phyloP scores from a whole-genome alignment of 2,329 filamentous ascomycete genomes.

The Ceratocystis eucalypticola region DNA sequence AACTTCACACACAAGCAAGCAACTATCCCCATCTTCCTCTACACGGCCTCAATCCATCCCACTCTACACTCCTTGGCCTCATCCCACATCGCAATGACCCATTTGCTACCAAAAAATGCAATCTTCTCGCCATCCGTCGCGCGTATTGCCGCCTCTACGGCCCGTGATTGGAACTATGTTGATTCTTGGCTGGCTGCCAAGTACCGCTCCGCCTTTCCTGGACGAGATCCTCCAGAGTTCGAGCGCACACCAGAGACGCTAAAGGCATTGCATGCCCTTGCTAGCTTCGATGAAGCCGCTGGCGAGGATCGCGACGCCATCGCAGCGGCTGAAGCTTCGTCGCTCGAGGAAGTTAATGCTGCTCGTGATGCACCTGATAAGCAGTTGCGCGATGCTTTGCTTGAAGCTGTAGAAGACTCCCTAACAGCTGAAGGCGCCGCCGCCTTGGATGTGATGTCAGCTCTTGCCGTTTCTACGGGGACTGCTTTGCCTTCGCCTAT shows the following conservation, averaged over 20 bases:
- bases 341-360: conserved; percentile 38
- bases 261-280: conserved; percentile 58
- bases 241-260: conserved; percentile 81
- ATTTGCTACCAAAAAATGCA: conserved; percentile 32
- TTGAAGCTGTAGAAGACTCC: conserved; percentile 40
- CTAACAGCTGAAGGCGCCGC: conserved; percentile 42
- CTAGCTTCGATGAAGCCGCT: conserved; percentile 61
- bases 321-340: conserved; percentile 43
- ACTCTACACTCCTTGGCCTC: neutral
- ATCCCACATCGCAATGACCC: conserved; percentile 26
- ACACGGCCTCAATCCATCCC: neutral
- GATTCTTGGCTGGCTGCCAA: conserved; percentile 69
- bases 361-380: conserved; percentile 12
- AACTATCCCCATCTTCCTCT: neutral
- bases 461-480: conserved; percentile 37
- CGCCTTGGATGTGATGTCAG: conserved; percentile 45
- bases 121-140: conserved; percentile 56
- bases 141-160: conserved; percentile 64
- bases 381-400: conserved; percentile 28
- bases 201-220: conserved; percentile 40
- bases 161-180: conserved; percentile 83
- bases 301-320: conserved; percentile 54
- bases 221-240: conserved; percentile 53
- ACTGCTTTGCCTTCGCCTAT: conserved; percentile 36
- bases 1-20: neutral